phyloP scores from a whole-genome alignment of 495 filamentous ascomycete species.

The Physcia stellaris region DNA sequence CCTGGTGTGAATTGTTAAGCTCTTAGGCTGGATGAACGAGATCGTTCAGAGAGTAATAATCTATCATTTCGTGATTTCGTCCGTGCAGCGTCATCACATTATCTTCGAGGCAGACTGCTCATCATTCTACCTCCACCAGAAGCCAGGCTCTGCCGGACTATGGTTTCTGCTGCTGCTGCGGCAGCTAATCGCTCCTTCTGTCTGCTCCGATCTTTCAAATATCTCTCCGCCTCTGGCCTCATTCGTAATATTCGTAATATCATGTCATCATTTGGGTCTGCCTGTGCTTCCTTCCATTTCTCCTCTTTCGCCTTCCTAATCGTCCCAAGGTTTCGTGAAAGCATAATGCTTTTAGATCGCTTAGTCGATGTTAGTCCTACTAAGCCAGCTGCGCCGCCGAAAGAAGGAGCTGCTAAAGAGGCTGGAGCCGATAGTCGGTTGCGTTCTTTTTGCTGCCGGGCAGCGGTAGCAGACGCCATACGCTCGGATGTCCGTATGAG shows the following conservation, averaged over 20 bases:
- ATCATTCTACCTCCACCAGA: conserved; percentile 54
- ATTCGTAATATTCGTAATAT: conserved; percentile 91
- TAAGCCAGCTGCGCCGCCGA: conserved; percentile 48
- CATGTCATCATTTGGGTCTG: conserved; percentile 96
- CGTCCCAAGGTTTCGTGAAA: conserved; percentile 85
- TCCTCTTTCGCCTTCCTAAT: conserved; percentile 94
- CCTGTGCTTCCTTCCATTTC: conserved; percentile 87
- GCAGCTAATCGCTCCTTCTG: conserved; percentile 91
- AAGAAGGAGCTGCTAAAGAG: conserved; percentile 35
- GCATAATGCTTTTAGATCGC: conserved; percentile 87
- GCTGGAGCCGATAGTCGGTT: conserved; percentile 66
- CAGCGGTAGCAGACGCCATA: conserved; percentile 83
- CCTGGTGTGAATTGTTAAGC: too few relatives aligned
- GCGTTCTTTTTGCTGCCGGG: conserved; percentile 51
- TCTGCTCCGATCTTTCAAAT: conserved; percentile 78
- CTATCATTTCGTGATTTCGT: too few relatives aligned
- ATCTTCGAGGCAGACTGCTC: conserved; percentile 32
- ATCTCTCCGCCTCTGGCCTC: conserved; percentile 83
- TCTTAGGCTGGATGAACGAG: too few relatives aligned
- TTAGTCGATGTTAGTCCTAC: conserved; percentile 57
- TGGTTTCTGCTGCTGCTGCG: conserved; percentile 79
- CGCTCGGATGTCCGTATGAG: conserved; percentile 85
- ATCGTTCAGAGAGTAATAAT: too few relatives aligned
- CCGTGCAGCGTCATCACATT: too few relatives aligned
- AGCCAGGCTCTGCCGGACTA: conserved; percentile 83